Conservation (phyloP, 31 red algal species). For the Odonthalia washingtoniensis region DNA sequence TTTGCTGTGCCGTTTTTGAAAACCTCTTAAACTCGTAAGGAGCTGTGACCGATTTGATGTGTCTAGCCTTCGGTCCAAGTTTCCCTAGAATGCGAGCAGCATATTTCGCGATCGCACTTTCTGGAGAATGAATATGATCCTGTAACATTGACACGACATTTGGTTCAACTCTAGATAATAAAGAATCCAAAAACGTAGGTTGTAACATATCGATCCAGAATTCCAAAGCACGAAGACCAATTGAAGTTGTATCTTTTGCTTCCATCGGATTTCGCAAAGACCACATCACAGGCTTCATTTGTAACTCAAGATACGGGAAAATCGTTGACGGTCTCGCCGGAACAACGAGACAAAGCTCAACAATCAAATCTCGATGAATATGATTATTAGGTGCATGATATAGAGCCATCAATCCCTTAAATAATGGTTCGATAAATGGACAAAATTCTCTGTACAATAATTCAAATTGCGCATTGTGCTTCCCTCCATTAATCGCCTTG, state of each 20-base stretch:
- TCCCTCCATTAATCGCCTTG: slow-evolving; percentile 88
- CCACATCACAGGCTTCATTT: slow-evolving; percentile 87
- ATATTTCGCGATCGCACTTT: slow-evolving; percentile 13
- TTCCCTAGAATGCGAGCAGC: slow-evolving; percentile 90
- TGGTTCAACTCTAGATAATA: slow-evolving; percentile 82
- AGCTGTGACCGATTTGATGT: slow-evolving; percentile 15
- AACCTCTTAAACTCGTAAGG: slow-evolving; percentile 25
- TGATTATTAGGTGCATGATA: slow-evolving; percentile 74
- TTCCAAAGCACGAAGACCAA: slow-evolving; percentile 87
- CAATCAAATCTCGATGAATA: slow-evolving; percentile 70
- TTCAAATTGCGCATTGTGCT: slow-evolving; percentile 82
- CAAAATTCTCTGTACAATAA: slow-evolving; percentile 90
- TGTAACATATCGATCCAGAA: slow-evolving; percentile 99
- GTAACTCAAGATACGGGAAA: slow-evolving; percentile 88
- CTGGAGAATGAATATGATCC: too few species aligned
- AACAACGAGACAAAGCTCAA: too few species aligned
- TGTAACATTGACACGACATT: slow-evolving; percentile 63
- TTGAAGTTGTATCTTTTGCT: slow-evolving; percentile 18
- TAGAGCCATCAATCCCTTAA: slow-evolving; percentile 68
- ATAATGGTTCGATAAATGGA: slow-evolving; percentile 82
- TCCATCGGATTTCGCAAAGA: slow-evolving; percentile 52
- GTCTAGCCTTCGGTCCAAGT: slow-evolving; percentile 70
- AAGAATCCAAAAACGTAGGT: slow-evolving; percentile 82
- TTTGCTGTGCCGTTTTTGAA: slow-evolving; percentile 9
- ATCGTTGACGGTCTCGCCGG: slow-evolving; percentile 95